A percentile compares a stretch with the other conserved stretches of the same genome.
Conservation (phyloP, 257 asterid genomes). For the Ophiorrhiza pumila region DNA sequence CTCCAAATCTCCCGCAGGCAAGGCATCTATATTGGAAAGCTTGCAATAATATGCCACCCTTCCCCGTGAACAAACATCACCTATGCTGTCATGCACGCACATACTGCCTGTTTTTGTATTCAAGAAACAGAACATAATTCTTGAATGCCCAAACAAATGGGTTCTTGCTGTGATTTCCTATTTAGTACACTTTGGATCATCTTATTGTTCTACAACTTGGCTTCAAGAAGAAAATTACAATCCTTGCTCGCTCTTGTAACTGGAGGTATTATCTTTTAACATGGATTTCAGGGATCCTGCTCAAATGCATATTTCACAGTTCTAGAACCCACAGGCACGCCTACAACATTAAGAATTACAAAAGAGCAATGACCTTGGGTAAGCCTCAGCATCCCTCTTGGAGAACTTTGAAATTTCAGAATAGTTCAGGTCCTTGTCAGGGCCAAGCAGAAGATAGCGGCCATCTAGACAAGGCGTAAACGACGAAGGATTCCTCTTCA, state of each 20-base stretch:
- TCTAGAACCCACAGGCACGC: background rate
- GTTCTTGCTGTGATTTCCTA: background rate
- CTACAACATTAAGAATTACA: background rate
- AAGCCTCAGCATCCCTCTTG: constrained; percentile 74
- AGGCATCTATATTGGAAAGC: background rate
- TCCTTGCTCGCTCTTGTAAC: background rate
- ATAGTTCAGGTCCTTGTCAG: constrained; percentile 59
- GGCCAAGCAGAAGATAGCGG: constrained; percentile 81
- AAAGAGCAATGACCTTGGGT: constrained; percentile 44
- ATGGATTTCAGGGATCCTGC: background rate
- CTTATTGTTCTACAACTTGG: background rate
- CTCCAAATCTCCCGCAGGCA: background rate
- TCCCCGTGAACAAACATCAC: background rate
- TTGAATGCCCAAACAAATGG: background rate
- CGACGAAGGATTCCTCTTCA: constrained; percentile 83
- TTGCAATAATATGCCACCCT: background rate
- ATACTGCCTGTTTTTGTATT: background rate
- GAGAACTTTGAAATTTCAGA: constrained; percentile 92
- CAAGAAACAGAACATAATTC: background rate
- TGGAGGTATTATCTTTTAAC: background rate
- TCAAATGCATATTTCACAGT: background rate
- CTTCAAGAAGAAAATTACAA: background rate
- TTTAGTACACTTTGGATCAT: background rate
- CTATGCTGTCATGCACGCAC: background rate
- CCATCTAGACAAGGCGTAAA: constrained; percentile 94